phyloP scores from a whole-genome alignment of 768 basidiomycete species.

The Dioszegia crocea region DNA sequence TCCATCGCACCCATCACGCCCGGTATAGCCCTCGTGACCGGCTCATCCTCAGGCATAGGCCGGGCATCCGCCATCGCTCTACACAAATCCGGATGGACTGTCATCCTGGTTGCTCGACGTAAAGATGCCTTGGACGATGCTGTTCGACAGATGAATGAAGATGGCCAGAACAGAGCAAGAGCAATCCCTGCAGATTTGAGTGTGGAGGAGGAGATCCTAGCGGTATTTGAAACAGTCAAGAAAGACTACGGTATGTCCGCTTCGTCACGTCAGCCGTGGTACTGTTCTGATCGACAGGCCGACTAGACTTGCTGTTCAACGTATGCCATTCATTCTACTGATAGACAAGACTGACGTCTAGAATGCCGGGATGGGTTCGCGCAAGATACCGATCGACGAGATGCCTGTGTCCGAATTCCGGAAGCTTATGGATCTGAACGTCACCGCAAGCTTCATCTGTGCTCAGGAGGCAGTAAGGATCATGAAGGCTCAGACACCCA shows the following conservation, averaged over 20 bases:
- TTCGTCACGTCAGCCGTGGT: no score
- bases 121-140: constrained; percentile 60
- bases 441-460: constrained; percentile 69
- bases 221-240: constrained; percentile 58
- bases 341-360: constrained; percentile 34
- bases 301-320: constrained; percentile 68
- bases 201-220: constrained; percentile 59
- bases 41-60: constrained; percentile 70
- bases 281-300: constrained; percentile 22
- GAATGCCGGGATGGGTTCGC: constrained; percentile 67
- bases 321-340: constrained; percentile 51
- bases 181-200: constrained; percentile 63
- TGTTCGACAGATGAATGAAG: constrained; percentile 49
- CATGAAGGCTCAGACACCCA: constrained; percentile 68
- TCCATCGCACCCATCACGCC: background rate
- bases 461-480: constrained; percentile 66
- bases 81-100: constrained; percentile 64
- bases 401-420: constrained; percentile 54
- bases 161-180: constrained; percentile 15
- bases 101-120: constrained; percentile 64
- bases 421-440: constrained; percentile 62
- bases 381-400: constrained; percentile 55
- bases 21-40: constrained; percentile 71
- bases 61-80: constrained; percentile 64
- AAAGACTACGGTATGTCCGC: constrained; percentile 57